Evolutionary conservation across 2,329 filamentous ascomycete species (phyloP), one percentile per base, ranked within the genome.

Genomic region (Didymella pinodella): DNA sequence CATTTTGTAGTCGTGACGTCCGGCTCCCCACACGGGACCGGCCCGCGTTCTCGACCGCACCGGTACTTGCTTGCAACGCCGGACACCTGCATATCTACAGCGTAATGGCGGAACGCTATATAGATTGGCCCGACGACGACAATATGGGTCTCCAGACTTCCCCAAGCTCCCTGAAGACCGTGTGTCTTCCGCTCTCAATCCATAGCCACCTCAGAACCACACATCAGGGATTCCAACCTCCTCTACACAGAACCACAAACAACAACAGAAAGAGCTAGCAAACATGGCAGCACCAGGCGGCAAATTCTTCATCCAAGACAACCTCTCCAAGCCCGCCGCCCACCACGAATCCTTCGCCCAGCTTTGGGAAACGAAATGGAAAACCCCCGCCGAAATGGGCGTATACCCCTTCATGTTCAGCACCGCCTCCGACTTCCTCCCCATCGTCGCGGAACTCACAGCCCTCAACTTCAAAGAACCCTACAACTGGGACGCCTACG

Each of bases 391-490:
- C 3, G 52, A 75, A 34, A 87, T 87, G 77, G 83, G 86, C 56
- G 81, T 92, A 8, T 90, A 91, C 67, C 88, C 88, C 0, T 93
- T 93, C 81, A 90, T 92, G 80, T 90, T 92, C 75, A 86, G 87
- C 48, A 79, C 82, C 4, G 84, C 84, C 57, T 81, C 86, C 57
- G 90, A 93, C 75, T 92, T 93, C 70, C 83, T 85, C 65, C 88
- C 88, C 18, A 82, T 93, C 31, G 90, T 91, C 49, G 73, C 84
- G n/a, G 78, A 85, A 54, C 78, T 93, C 44, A 85, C 89, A 47
- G 76, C 83, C 78, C 78, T 84, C 68, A 79, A 85, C 66, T 82
- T 88, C 73, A 86, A 89, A 72, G 87, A 91, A 67, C 87, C 86
- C 12, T 88, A 86, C 64, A 71, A 83, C 64, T 86, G 85, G 63